phyloP scores from a whole-genome alignment of 2,329 filamentous ascomycete species.

The Aspergillus jensenii region DNA sequence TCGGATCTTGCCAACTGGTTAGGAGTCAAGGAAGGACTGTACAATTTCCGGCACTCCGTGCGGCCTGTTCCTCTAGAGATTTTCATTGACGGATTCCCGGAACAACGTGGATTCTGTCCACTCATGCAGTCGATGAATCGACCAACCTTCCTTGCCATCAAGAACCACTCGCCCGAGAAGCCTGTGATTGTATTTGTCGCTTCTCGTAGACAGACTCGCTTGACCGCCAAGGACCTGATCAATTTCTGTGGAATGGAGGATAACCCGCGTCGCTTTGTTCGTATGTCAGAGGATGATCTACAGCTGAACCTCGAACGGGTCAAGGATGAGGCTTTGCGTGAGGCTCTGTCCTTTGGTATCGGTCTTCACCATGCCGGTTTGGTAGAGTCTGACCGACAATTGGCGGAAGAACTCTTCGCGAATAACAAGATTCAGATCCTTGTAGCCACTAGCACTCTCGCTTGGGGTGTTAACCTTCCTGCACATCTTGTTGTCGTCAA shows the following conservation, averaged over 20 bases:
- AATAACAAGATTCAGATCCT: conserved; percentile 98
- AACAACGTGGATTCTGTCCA: conserved; percentile 91
- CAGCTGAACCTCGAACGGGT: conserved; percentile 83
- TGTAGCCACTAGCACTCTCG: conserved; percentile 90
- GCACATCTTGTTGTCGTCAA: conserved; percentile 97
- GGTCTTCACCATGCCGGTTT: conserved; percentile 96
- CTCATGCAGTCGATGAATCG: conserved; percentile 99
- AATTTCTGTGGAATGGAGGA: conserved; percentile 99
- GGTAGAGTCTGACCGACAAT: conserved; percentile 86
- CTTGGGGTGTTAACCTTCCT: conserved; percentile 97
- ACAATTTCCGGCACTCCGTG: conserved; percentile 97
- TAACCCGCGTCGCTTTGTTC: conserved; percentile 87
- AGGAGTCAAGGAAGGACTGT: conserved; percentile 90
- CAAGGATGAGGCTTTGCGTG: conserved; percentile 87
- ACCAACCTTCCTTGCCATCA: conserved; percentile 93
- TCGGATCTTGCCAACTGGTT: conserved; percentile 94
- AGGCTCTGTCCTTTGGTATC: conserved; percentile 96
- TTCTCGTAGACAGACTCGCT: conserved; percentile 86
- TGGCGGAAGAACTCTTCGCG: conserved; percentile 91
- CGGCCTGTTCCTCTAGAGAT: conserved; percentile 93
- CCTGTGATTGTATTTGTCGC: conserved; percentile 98
- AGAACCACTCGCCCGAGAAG: conserved; percentile 92
- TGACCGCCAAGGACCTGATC: conserved; percentile 94
- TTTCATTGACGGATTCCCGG: conserved; percentile 96
- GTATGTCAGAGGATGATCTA: conserved; percentile 92